phyloP scores from a whole-genome alignment of 108 stramenopile genomes.

The Skeletonema marinoi region DNA sequence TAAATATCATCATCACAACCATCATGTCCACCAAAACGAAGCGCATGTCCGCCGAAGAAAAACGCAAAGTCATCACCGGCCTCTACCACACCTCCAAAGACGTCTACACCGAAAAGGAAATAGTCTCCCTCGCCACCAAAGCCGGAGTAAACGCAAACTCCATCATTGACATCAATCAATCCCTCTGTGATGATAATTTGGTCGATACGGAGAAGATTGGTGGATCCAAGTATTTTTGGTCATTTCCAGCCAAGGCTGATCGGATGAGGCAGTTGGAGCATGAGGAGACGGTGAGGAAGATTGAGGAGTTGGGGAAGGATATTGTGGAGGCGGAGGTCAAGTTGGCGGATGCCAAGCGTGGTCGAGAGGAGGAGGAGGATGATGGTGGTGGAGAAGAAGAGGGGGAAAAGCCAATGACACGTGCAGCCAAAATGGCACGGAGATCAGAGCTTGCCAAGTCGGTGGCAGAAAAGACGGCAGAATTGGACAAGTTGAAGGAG shows the following conservation, averaged over 20 bases:
- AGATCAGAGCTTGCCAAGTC: conserved; percentile 51
- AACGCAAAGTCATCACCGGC: conserved; percentile 73
- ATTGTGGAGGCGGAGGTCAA: conserved; percentile 63
- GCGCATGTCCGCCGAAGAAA: conserved; percentile 90
- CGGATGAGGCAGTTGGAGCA: conserved; percentile 65
- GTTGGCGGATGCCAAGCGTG: conserved; percentile 85
- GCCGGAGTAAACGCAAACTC: conserved; percentile 72
- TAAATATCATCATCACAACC: not conserved
- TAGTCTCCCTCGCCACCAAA: conserved; percentile 75
- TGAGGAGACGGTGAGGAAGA: conserved; percentile 51
- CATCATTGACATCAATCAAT: conserved; percentile 74
- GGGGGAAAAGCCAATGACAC: conserved; percentile 10
- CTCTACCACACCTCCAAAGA: conserved; percentile 82
- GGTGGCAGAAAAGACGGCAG: conserved; percentile 31
- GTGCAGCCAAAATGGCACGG: conserved; percentile 71
- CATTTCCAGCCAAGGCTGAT: conserved; percentile 89
- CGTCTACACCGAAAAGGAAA: conserved; percentile 93
- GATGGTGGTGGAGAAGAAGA: not conserved
- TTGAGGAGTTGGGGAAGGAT: conserved; percentile 49
- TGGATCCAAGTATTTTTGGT: conserved; percentile 91
- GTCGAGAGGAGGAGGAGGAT: conserved; percentile 65
- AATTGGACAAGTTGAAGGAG: conserved; percentile 75
- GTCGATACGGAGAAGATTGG: conserved; percentile 95
- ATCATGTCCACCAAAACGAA: conserved; percentile 46
- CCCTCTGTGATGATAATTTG: conserved; percentile 82